phyloP scores from a whole-genome alignment of 306 rosid genomes.

The Inga leiocalycina region DNA sequence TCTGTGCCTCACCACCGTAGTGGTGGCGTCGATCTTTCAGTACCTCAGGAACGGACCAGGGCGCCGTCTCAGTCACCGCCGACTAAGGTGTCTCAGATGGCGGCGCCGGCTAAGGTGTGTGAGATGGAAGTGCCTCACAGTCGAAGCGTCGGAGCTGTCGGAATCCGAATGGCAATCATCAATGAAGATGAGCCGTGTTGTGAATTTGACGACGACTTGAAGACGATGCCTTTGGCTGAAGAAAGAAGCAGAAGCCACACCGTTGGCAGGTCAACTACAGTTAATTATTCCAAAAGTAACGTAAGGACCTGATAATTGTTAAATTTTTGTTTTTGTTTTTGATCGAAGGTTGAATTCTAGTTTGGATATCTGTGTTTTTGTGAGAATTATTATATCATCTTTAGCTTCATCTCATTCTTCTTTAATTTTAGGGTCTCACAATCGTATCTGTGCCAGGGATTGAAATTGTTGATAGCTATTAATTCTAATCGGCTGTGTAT shows the following conservation, averaged over 20 bases:
- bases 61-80: neutral
- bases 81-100: neutral
- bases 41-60: neutral
- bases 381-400: neutral
- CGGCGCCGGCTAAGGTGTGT: too few relatives aligned
- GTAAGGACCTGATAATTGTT: neutral
- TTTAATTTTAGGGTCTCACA: neutral
- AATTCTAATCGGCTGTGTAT: neutral
- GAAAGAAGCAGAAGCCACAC: conserved; percentile 61
- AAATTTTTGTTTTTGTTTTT: too few relatives aligned
- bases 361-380: neutral
- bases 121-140: too few relatives aligned
- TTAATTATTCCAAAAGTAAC: neutral
- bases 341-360: neutral
- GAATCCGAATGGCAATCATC: conserved; percentile 34
- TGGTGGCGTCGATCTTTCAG: neutral
- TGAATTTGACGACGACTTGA: conserved; percentile 47
- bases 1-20: conserved; percentile 14
- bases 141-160: too few relatives aligned
- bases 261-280: neutral
- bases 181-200: conserved; percentile 63
- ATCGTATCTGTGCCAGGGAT: neutral
- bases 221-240: conserved; percentile 25
- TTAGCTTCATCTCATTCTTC: neutral
- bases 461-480: neutral